These are phyloP conservation scores for Penicillium goetzii DNA, from an alignment of 495 filamentous ascomycete species.

Conservation along the genomic window DNA sequence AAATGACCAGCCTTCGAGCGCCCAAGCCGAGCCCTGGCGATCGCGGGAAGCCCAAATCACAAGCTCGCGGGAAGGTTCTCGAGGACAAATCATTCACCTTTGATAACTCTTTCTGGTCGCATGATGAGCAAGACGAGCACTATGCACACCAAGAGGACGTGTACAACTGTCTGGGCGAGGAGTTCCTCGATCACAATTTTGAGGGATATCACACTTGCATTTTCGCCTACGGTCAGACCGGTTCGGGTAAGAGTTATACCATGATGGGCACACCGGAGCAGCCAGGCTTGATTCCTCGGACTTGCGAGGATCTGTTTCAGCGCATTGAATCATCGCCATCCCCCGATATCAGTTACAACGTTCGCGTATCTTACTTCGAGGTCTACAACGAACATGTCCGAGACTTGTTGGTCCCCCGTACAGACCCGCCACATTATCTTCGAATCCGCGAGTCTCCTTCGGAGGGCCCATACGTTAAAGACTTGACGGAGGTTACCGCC, in stretches of 20 bases:
- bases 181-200: slow-evolving; percentile 99
- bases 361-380: slow-evolving; percentile 97
- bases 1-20: slow-evolving; percentile 71
- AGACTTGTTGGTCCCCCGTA: slow-evolving; percentile 81
- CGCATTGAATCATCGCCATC: slow-evolving; percentile 83
- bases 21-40: slow-evolving; percentile 66
- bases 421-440: slow-evolving; percentile 83
- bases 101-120: slow-evolving; percentile 98
- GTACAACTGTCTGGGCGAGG: slow-evolving; percentile 92
- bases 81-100: slow-evolving; percentile 94
- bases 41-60: slow-evolving; percentile 66
- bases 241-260: slow-evolving; percentile 96
- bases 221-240: slow-evolving; percentile 98
- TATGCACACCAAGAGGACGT: slow-evolving; percentile 90
- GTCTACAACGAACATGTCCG: slow-evolving; percentile 99
- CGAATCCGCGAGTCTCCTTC: slow-evolving; percentile 95
- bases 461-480: slow-evolving; percentile 97
- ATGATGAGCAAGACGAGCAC: slow-evolving; percentile 70
- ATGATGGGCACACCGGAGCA: slow-evolving; percentile 96
- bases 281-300: slow-evolving; percentile 93
- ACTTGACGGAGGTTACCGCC: slow-evolving; percentile 89
- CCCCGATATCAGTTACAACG: slow-evolving; percentile 91
- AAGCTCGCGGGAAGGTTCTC: slow-evolving; percentile 69
- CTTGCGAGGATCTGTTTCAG: slow-evolving; percentile 94
- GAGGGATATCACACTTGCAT: slow-evolving; percentile 99